Conservation (phyloP, 2,329 filamentous ascomycete species). For the Cryoendolithus antarcticus region DNA sequence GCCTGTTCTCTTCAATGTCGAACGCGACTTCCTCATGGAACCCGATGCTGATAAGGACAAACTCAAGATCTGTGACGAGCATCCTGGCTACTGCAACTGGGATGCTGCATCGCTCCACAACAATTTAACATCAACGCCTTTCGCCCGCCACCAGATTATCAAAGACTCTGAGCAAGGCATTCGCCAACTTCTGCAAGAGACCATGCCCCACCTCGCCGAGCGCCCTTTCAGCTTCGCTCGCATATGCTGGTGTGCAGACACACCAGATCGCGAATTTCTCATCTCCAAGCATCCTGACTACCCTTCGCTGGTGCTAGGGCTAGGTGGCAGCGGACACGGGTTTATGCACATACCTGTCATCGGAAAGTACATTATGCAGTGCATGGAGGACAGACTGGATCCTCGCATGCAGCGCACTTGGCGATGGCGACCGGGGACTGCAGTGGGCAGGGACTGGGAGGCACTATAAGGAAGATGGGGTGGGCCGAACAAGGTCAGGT, state of each 20-base stretch:
- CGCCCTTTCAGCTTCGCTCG: conserved; percentile 38
- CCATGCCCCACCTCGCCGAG: conserved; percentile 40
- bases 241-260: conserved; percentile 48
- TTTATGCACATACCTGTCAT: conserved; percentile 43
- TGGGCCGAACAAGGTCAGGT: conserved; percentile 36
- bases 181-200: conserved; percentile 38
- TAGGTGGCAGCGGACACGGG: conserved; percentile 41
- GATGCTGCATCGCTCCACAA: conserved; percentile 17
- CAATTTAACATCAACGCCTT: conserved; percentile 26
- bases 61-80: conserved; percentile 43
- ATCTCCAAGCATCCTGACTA: conserved; percentile 38
- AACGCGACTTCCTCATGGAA: conserved; percentile 39
- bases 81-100: conserved; percentile 44
- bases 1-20: conserved; percentile 39
- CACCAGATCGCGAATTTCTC: conserved; percentile 41
- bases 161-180: conserved; percentile 35
- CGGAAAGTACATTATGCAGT: conserved; percentile 38
- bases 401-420: conserved; percentile 30
- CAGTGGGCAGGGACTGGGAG: conserved; percentile 33
- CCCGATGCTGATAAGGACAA: conserved; percentile 34
- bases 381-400: conserved; percentile 34
- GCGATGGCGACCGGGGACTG: conserved; percentile 41
- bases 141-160: conserved; percentile 36
- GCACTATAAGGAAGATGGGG: conserved; percentile 38
- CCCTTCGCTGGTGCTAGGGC: conserved; percentile 33